These are phyloP conservation scores for Ustilago esculenta DNA, from an alignment of 1,284 basidiomycete genomes.

Conservation along the genomic window DNA sequence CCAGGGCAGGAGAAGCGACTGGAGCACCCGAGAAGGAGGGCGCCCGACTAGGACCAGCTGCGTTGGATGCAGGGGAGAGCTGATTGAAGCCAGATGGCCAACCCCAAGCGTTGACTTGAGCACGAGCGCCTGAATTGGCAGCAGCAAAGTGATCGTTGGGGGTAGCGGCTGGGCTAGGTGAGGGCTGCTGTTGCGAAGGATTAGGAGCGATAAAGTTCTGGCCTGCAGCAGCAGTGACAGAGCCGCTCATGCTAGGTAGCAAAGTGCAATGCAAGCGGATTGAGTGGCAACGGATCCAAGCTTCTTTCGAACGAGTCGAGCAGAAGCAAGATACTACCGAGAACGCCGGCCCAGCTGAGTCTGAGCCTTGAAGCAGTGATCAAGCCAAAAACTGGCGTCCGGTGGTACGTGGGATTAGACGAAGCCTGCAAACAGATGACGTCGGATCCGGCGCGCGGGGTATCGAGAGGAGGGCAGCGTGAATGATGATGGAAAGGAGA, in stretches of 20 bases:
- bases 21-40: conserved; percentile 16
- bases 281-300: conserved; percentile 10
- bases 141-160: conserved; percentile 21
- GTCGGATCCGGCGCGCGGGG: not conserved
- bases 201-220: conserved; percentile 34
- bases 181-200: conserved; percentile 18
- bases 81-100: conserved; percentile 51
- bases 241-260: conserved; percentile 47
- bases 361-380: not conserved
- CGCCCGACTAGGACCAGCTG: conserved; percentile 22
- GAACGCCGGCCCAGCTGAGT: not conserved
- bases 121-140: conserved; percentile 14
- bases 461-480: conserved; percentile 1
- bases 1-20: conserved; percentile 26
- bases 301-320: conserved; percentile 3
- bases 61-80: conserved; percentile 26
- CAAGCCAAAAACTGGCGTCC: not conserved
- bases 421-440: not conserved
- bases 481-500: conserved; percentile 1
- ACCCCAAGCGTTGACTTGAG: conserved; percentile 53
- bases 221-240: conserved; percentile 40
- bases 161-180: conserved; percentile 22
- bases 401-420: not conserved
- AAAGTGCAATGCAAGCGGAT: not conserved
- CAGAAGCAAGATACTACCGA: conserved; percentile 6